phyloP scores from a whole-genome alignment of 495 filamentous ascomycete genomes.

The Chaetomium fimeti region DNA sequence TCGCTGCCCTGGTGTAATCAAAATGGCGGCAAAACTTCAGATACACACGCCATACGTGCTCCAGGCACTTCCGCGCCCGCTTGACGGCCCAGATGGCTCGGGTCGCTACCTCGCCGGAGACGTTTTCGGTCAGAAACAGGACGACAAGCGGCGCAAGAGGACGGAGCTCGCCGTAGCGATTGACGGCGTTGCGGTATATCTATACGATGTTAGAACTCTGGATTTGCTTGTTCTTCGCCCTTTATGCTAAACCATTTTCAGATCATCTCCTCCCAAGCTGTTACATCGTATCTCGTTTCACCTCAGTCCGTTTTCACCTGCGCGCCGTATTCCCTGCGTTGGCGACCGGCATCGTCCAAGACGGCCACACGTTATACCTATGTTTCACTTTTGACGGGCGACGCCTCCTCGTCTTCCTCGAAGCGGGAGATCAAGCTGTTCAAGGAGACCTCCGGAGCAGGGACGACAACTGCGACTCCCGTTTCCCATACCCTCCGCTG shows the following conservation, averaged over 20 bases:
- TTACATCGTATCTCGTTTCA: conserved; percentile 82
- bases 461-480: conserved; percentile 49
- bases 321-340: conserved; percentile 70
- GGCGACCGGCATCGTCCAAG: conserved; percentile 50
- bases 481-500: conserved; percentile 22
- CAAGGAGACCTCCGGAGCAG: conserved; percentile 59
- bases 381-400: conserved; percentile 42
- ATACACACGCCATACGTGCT: conserved; percentile 61
- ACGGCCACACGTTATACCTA: conserved; percentile 72
- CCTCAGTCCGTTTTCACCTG: conserved; percentile 78
- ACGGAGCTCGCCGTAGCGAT: conserved; percentile 78
- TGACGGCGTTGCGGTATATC: conserved; percentile 86
- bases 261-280: conserved; percentile 74
- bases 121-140: conserved; percentile 66
- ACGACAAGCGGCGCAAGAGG: conserved; percentile 79
- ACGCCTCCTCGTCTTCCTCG: conserved; percentile 32
- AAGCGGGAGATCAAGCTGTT: conserved; percentile 50
- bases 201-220: conserved; percentile 73
- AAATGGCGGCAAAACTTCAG: conserved; percentile 55
- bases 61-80: conserved; percentile 63
- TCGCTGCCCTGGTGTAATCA: conserved; percentile 11
- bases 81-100: conserved; percentile 52
- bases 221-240: neutral
- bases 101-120: conserved; percentile 64
- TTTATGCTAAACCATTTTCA: conserved; percentile 41